Conservation (phyloP, 371 early-diverging fungal genomes). For the Blastocladiella emersonii region DNA sequence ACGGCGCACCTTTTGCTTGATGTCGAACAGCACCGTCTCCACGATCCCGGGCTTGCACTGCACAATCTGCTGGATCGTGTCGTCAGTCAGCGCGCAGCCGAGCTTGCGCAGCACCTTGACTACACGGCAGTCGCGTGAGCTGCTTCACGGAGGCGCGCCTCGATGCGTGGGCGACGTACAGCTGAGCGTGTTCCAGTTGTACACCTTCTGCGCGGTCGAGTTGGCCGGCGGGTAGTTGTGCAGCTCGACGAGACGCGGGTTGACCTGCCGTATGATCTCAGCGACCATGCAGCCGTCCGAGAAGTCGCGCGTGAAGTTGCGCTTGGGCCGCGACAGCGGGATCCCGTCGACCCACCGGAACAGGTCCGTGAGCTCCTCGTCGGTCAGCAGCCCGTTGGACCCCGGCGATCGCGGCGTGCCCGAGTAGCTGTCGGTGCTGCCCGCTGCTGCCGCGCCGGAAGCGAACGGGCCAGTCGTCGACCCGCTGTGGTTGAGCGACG, state of each 20-base stretch:
- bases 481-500: too few relatives aligned
- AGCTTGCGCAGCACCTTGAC: slow-evolving; percentile 10
- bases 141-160: neutral
- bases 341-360: slow-evolving; percentile 33
- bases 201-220: slow-evolving; percentile 28
- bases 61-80: slow-evolving; percentile 9
- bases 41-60: slow-evolving; percentile 8
- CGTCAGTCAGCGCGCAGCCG: slow-evolving; percentile 6
- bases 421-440: slow-evolving; percentile 16
- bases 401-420: neutral
- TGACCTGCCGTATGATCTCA: slow-evolving; percentile 27
- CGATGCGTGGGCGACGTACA: neutral
- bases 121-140: neutral
- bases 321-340: slow-evolving; percentile 31
- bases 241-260: slow-evolving; percentile 33
- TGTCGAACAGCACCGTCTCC: slow-evolving; percentile 6
- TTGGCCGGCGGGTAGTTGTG: slow-evolving; percentile 39
- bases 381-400: slow-evolving; percentile 1
- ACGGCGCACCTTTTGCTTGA: slow-evolving; percentile 7
- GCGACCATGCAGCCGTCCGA: slow-evolving; percentile 19
- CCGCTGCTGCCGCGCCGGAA: too few relatives aligned
- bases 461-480: too few relatives aligned
- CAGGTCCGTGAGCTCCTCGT: slow-evolving; percentile 8
- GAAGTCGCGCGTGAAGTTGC: slow-evolving; percentile 34
- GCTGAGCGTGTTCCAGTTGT: slow-evolving; percentile 39